phyloP scores from a whole-genome alignment of 179 eudicot genomes.

The Sideroxylon spinosum region DNA sequence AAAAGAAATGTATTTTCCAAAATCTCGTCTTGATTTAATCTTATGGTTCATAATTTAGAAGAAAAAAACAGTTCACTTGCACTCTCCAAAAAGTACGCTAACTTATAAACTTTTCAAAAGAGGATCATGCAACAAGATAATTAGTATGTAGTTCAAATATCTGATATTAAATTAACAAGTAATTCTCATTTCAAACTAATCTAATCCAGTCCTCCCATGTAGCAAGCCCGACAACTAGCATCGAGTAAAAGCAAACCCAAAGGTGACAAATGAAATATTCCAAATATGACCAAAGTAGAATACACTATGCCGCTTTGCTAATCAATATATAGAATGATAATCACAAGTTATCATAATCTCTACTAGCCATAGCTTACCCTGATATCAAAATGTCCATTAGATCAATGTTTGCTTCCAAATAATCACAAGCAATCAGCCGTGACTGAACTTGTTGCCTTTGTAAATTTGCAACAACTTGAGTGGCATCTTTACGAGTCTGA shows the following conservation, averaged over 20 bases:
- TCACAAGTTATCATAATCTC: slow-evolving; percentile 1
- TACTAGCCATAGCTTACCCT: slow-evolving; percentile 52
- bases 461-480: slow-evolving; percentile 96
- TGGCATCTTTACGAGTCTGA: slow-evolving; percentile 98
- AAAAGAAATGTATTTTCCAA: not conserved
- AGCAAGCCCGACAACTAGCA: not conserved
- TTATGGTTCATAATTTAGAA: not conserved
- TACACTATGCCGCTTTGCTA: slow-evolving; percentile 8
- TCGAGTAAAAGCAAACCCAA: not conserved
- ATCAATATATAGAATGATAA: slow-evolving; percentile 3
- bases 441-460: slow-evolving; percentile 95
- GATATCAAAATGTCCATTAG: slow-evolving; percentile 70
- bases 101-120: too few species aligned
- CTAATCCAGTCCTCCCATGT: not conserved
- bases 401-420: slow-evolving; percentile 80
- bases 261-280: not conserved
- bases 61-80: not conserved
- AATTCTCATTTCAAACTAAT: not conserved
- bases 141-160: not conserved
- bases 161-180: not conserved
- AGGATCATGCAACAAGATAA: not conserved
- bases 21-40: not conserved
- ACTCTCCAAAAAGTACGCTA: not conserved
- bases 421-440: slow-evolving; percentile 83
- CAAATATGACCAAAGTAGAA: not conserved